Evolutionary conservation across 805 yeast genomes (phyloP).

Genomic region (Starmerella sirachaensis): DNA sequence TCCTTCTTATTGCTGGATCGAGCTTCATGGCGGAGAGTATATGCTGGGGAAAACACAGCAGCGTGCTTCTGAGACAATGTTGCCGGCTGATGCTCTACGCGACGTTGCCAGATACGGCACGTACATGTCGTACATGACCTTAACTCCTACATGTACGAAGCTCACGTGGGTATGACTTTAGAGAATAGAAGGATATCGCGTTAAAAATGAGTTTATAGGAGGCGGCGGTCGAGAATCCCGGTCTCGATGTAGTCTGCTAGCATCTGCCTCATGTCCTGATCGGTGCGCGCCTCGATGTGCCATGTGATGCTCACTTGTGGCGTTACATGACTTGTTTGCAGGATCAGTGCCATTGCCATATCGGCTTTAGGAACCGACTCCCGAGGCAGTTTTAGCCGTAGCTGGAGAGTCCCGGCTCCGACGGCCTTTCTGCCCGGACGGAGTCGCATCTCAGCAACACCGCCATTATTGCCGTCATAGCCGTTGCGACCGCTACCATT

Average conservation of each 20-base stretch:
- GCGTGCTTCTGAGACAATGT: no score
- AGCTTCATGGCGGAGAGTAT: no score
- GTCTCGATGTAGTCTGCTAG: constrained; percentile 4
- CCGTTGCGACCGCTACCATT: background rate
- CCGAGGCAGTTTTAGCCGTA: constrained; percentile 10
- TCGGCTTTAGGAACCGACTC: constrained; percentile 6
- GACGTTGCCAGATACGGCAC: no score
- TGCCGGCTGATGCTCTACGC: no score
- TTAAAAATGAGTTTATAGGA: background rate
- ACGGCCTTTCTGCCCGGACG: no score
- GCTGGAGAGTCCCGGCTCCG: no score
- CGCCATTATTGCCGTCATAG: background rate
- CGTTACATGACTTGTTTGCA: constrained; percentile 9
- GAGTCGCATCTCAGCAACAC: no score
- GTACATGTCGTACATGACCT: no score
- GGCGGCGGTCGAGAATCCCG: constrained; percentile 4
- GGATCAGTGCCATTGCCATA: constrained; percentile 13
- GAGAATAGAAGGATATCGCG: background rate
- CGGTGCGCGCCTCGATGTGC: constrained; percentile 5
- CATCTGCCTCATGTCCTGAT: constrained; percentile 4
- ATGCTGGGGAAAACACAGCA: no score
- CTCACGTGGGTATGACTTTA: background rate
- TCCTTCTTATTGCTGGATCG: no score
- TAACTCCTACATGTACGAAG: no score
- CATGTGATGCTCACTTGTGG: constrained; percentile 6